A percentile compares a stretch with the other conserved stretches of the same genome.
phyloP scores from a whole-genome alignment of 768 basidiomycete species.

The Leccinum broughii region DNA sequence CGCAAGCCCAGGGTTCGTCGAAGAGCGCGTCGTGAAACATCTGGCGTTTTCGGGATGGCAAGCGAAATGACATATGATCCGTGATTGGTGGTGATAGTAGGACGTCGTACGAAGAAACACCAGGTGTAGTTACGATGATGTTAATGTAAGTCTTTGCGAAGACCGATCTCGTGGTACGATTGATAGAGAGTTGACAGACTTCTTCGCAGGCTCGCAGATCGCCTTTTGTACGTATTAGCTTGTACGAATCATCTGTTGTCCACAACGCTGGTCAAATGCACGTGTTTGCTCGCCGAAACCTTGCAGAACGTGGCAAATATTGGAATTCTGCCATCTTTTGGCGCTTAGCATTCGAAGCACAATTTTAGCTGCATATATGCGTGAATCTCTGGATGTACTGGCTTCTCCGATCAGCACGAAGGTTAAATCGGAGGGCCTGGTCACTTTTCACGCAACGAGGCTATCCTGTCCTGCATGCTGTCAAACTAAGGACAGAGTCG shows the following conservation, averaged over 20 bases:
- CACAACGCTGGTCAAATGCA: background rate
- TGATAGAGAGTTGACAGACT: background rate
- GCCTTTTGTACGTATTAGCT: background rate
- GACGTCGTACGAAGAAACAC: background rate
- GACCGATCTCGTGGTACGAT: background rate
- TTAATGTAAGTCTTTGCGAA: background rate
- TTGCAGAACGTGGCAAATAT: background rate
- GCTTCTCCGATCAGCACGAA: background rate
- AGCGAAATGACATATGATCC: background rate
- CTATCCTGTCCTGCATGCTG: background rate
- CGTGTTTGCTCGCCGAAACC: background rate
- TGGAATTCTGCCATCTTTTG: background rate
- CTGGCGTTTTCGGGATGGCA: background rate
- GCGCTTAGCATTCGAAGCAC: background rate
- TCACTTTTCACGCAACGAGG: background rate
- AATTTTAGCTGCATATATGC: conserved; percentile 7
- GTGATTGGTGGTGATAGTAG: background rate
- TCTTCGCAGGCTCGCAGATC: background rate
- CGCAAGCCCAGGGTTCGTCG: conserved; percentile 19
- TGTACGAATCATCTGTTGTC: background rate
- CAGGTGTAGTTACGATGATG: background rate
- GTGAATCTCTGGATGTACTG: background rate
- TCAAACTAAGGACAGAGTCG: background rate
- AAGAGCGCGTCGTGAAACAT: conserved; percentile 23
- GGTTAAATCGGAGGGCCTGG: background rate